Conservation (phyloP, 2,329 filamentous ascomycete genomes). For the Didymella keratinophila region DNA sequence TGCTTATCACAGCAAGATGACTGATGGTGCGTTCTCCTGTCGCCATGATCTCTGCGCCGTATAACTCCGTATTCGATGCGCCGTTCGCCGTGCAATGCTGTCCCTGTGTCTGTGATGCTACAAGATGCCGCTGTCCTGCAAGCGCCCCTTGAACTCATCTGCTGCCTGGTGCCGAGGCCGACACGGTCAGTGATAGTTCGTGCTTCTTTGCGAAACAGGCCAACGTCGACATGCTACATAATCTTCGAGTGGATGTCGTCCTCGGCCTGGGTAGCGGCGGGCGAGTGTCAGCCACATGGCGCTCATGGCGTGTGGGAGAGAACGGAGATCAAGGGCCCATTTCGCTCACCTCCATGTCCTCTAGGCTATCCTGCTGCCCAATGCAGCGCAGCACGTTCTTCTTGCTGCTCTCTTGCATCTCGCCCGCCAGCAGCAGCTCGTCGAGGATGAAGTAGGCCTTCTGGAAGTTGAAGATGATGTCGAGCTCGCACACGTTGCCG, state of each 20-base stretch:
- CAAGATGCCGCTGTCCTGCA: slow-evolving; percentile 44
- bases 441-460: slow-evolving; percentile 99
- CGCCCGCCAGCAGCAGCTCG: slow-evolving; percentile 91
- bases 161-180: slow-evolving; percentile 38
- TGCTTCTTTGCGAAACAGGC: slow-evolving; percentile 25
- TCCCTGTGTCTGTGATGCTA: slow-evolving; percentile 27
- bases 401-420: slow-evolving; percentile 99
- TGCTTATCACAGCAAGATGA: slow-evolving; percentile 46
- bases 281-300: slow-evolving; percentile 53
- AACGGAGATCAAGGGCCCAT: slow-evolving; percentile 17
- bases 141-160: slow-evolving; percentile 42
- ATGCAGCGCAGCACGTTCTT: slow-evolving; percentile 98
- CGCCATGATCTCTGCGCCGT: slow-evolving; percentile 20
- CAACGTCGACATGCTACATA: slow-evolving; percentile 63
- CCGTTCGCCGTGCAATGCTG: slow-evolving; percentile 31
- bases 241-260: slow-evolving; percentile 86
- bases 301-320: slow-evolving; percentile 31
- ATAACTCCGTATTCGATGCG: slow-evolving; percentile 21
- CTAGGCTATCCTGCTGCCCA: slow-evolving; percentile 93
- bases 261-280: slow-evolving; percentile 71
- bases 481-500: slow-evolving; percentile 98
- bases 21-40: slow-evolving; percentile 50
- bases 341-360: slow-evolving; percentile 96
- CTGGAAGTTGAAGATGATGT: slow-evolving; percentile 99
- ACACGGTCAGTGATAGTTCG: slow-evolving; percentile 40